These are phyloP conservation scores for Salix arbutifolia DNA, from an alignment of 345 rosid genomes.

Conservation along the genomic window DNA sequence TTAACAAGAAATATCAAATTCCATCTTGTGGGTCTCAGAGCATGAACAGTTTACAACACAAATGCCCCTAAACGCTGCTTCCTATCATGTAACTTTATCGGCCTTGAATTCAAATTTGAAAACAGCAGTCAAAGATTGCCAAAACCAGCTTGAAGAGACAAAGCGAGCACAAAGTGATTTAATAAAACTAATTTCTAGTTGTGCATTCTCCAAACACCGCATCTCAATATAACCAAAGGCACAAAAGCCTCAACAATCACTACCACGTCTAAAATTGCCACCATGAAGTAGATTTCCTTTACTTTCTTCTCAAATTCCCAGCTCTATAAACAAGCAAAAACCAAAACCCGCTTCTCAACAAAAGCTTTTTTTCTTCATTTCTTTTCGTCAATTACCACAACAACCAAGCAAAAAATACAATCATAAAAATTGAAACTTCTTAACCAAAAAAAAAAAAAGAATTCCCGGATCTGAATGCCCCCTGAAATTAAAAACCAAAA, in stretches of 20 bases:
- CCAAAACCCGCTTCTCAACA: not conserved
- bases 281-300: not conserved
- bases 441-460: not conserved
- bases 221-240: not conserved
- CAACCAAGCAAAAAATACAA: not conserved
- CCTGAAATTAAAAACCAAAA: not conserved
- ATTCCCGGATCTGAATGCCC: conserved; percentile 2
- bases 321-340: not conserved
- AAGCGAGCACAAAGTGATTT: not conserved
- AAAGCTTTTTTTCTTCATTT: not conserved
- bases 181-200: not conserved
- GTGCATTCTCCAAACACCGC: not conserved
- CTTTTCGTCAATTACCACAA: not conserved
- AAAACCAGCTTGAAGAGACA: not conserved
- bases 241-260: not conserved
- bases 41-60: not conserved
- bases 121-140: not conserved
- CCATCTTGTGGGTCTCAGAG: not conserved
- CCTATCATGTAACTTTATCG: not conserved
- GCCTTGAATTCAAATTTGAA: not conserved
- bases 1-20: not conserved
- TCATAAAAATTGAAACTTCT: not conserved
- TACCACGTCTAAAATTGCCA: not conserved
- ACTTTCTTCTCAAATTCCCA: not conserved
- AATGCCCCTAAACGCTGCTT: not conserved